These are phyloP conservation scores for Ophiostoma australiae DNA, from an alignment of 2,329 filamentous ascomycete genomes.

Conservation along the genomic window DNA sequence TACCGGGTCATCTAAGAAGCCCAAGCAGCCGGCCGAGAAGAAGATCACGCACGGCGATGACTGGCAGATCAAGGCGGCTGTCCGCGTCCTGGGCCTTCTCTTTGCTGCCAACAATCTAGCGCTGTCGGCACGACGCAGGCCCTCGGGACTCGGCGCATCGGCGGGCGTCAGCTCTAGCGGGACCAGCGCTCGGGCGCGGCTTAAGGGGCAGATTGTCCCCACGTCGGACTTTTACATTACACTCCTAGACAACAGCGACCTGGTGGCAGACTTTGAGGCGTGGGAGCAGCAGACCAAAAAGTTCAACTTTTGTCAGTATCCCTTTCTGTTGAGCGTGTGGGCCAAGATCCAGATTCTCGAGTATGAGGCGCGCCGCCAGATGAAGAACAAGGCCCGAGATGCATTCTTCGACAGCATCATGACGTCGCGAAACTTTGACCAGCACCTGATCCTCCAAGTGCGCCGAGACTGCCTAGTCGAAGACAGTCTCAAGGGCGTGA, in stretches of 20 bases:
- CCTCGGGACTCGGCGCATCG: background rate
- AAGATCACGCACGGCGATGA: conserved; percentile 68
- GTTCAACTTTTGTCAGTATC: conserved; percentile 88
- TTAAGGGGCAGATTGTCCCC: conserved; percentile 63
- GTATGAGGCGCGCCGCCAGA: conserved; percentile 80
- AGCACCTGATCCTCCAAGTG: conserved; percentile 72
- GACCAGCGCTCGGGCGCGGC: conserved; percentile 41
- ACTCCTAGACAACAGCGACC: conserved; percentile 77
- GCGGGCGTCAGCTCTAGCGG: conserved; percentile 30
- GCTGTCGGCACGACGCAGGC: conserved; percentile 29
- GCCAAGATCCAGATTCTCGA: conserved; percentile 89
- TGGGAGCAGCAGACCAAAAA: conserved; percentile 73
- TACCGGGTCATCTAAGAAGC: conserved; percentile 45
- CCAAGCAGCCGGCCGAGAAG: conserved; percentile 48
- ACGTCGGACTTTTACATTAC: conserved; percentile 86
- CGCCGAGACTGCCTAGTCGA: conserved; percentile 82
- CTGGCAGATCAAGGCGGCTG: conserved; percentile 81
- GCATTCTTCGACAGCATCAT: conserved; percentile 89
- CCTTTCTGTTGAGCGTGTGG: conserved; percentile 86
- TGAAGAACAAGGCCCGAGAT: conserved; percentile 81
- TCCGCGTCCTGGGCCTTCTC: conserved; percentile 72
- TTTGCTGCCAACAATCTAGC: conserved; percentile 64
- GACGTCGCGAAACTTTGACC: conserved; percentile 65
- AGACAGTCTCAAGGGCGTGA: conserved; percentile 78
- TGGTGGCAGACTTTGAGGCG: conserved; percentile 77